These are phyloP conservation scores for Parascedosporium putredinis DNA, from an alignment of 2,329 filamentous ascomycete species.

Conservation along the genomic window DNA sequence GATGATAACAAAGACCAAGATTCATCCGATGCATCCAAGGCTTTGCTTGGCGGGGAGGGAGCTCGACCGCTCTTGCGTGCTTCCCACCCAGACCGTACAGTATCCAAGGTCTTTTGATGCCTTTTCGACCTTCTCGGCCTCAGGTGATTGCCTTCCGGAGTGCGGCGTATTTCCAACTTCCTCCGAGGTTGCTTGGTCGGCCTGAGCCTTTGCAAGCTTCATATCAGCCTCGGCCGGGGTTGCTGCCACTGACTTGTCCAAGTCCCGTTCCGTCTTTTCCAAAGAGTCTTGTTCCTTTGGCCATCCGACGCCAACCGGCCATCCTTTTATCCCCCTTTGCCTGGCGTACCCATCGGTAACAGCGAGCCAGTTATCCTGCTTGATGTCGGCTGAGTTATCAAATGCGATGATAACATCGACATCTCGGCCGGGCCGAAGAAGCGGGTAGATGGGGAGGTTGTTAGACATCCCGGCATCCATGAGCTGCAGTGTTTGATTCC, in stretches of 20 bases:
- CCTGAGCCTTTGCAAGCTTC: conserved; percentile 47
- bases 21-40: conserved; percentile 46
- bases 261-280: conserved; percentile 49
- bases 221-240: conserved; percentile 43
- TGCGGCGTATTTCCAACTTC: conserved; percentile 36
- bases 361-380: conserved; percentile 90
- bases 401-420: conserved; percentile 89
- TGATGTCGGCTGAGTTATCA: conserved; percentile 87
- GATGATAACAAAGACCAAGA: conserved; percentile 47
- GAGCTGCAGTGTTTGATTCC: conserved; percentile 61
- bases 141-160: conserved; percentile 15
- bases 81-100: conserved; percentile 93
- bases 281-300: conserved; percentile 52
- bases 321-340: conserved; percentile 83
- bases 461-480: conserved; percentile 99
- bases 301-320: conserved; percentile 94
- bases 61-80: conserved; percentile 59
- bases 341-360: conserved; percentile 87
- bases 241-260: conserved; percentile 53
- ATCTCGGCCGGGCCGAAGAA: conserved; percentile 76
- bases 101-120: conserved; percentile 61
- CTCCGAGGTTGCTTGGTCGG: conserved; percentile 40
- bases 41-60: conserved; percentile 41
- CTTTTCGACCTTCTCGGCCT: conserved; percentile 25
- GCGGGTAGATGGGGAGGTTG: conserved; percentile 89